Conservation (phyloP, 169 alveolate species). For the Besnoitia besnoiti region DNA sequence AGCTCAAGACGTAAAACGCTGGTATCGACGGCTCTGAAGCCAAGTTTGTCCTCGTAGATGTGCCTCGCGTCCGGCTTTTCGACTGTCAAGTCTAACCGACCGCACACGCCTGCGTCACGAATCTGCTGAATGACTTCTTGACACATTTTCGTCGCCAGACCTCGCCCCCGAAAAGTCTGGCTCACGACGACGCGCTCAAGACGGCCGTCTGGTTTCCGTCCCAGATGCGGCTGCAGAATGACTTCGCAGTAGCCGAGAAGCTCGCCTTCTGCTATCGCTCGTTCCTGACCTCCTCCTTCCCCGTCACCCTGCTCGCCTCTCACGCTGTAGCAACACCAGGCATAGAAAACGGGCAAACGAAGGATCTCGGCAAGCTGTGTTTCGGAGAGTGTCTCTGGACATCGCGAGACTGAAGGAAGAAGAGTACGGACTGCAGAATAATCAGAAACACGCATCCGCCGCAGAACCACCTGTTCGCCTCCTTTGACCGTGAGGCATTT, state of each 20-base stretch:
- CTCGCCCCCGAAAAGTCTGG: constrained; percentile 45
- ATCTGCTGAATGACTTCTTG: constrained; percentile 9
- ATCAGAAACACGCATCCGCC: constrained; percentile 50
- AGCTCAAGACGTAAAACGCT: constrained; percentile 1
- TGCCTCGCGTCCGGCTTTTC: constrained; percentile 57
- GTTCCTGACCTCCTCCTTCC: not conserved
- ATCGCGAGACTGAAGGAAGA: constrained; percentile 61
- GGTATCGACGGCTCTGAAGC: not conserved
- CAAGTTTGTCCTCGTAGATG: constrained; percentile 49
- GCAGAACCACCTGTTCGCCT: constrained; percentile 13
- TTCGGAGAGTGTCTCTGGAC: constrained; percentile 34
- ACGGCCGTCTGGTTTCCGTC: constrained; percentile 63
- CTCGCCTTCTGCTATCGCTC: constrained; percentile 4
- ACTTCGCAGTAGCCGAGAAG: constrained; percentile 60
- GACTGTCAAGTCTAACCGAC: constrained; percentile 60
- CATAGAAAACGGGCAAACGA: constrained; percentile 11
- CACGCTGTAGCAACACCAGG: constrained; percentile 62
- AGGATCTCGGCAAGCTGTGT: constrained; percentile 12
- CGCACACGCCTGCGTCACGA: constrained; percentile 9
- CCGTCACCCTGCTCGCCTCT: not conserved
- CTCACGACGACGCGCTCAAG: constrained; percentile 59
- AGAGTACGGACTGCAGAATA: constrained; percentile 47
- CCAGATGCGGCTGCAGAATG: constrained; percentile 60
- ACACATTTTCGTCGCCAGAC: constrained; percentile 51
- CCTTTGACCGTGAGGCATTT: not conserved